Base-by-base conservation (phyloP, 768 basidiomycete species). In the Kwoniella shandongensis region DNA sequence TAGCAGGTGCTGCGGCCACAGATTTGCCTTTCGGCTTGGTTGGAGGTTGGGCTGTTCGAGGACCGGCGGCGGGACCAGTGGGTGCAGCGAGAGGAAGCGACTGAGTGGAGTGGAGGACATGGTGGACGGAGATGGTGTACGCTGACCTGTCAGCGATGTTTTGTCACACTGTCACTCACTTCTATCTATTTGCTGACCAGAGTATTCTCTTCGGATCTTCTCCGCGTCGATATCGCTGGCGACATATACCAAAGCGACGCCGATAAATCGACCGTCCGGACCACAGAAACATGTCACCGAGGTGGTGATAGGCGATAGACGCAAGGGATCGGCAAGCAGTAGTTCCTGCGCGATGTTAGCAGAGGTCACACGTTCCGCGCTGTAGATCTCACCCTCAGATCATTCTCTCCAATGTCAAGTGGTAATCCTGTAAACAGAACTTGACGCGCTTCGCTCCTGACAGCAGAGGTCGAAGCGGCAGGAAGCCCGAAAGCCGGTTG, bases 341-440 rank as follows among this genome's bases (percentile, higher is more conserved):
- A 67, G 56, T 4, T 69, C 67, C 67, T 69, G 40, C 6, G 6
- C 35, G 39, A 59, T 39, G 35, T 53, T 4, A 26, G 25, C 15
- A 25, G 8, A 42, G 18, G 17, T 5, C 10, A 15, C 13, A 30
- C 4, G 36, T 12, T 3, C 15, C 32, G 7, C 6, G 32, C 13
- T 13, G 13, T 32, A 17, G 7, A 18, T 51, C 68, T 46, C 32
- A 70, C 69, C 17, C 63, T 44, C 6, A 70, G 42, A 44, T 65
- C 63, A 6, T 51, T 54, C 50, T 65, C 66, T 4, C 38, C 36
- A 7, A 67, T 64, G 40, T 70, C 69, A 6, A 56, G 35, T 5
- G 69, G 69, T 7, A 70, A 44, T 13, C 69, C 69, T 8, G 60
- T 53, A 35, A 70, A 65, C 17, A 70, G 51, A 20, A 70, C 53